Percentiles rank a stretch among this genome's conserved stretches.
These are phyloP conservation scores for Ilex paraguariensis DNA, from an alignment of 305 asterid genomes.

Conservation along the genomic window DNA sequence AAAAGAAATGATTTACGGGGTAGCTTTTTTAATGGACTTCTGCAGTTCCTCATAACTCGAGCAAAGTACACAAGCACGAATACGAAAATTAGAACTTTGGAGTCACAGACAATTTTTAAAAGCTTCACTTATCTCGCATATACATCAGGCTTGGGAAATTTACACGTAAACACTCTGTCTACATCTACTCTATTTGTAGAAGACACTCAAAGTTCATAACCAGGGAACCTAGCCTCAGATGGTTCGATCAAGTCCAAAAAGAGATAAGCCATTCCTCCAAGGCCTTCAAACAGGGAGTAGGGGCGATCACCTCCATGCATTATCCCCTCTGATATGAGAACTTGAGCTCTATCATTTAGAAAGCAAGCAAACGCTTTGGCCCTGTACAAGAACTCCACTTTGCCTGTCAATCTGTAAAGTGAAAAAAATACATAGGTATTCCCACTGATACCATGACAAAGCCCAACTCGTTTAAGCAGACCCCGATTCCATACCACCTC, in stretches of 20 bases:
- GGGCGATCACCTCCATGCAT: slow-evolving; percentile 91
- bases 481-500: slow-evolving; percentile 87
- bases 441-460: slow-evolving; percentile 87
- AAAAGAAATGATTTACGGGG: no score
- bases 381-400: slow-evolving; percentile 57
- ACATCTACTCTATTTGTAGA: background rate
- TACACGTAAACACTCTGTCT: no score
- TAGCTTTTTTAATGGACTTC: no score
- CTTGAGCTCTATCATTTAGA: slow-evolving; percentile 53
- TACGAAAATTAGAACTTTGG: no score
- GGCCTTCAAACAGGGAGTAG: slow-evolving; percentile 75
- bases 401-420: slow-evolving; percentile 64
- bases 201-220: slow-evolving; percentile 45
- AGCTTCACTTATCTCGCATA: no score
- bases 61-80: no score
- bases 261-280: slow-evolving; percentile 71
- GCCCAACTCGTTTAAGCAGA: slow-evolving; percentile 78
- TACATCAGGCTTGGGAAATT: no score
- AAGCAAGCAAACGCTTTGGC: slow-evolving; percentile 81
- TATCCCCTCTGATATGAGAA: slow-evolving; percentile 55
- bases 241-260: slow-evolving; percentile 69
- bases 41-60: no score
- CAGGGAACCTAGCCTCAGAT: slow-evolving; percentile 63
- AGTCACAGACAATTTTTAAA: no score
- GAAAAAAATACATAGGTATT: slow-evolving; percentile 79